Evolutionary conservation across 1,284 basidiomycete genomes (phyloP), one percentile per base, ranked within the genome.

Genomic region (Ustilago loliicola): DNA sequence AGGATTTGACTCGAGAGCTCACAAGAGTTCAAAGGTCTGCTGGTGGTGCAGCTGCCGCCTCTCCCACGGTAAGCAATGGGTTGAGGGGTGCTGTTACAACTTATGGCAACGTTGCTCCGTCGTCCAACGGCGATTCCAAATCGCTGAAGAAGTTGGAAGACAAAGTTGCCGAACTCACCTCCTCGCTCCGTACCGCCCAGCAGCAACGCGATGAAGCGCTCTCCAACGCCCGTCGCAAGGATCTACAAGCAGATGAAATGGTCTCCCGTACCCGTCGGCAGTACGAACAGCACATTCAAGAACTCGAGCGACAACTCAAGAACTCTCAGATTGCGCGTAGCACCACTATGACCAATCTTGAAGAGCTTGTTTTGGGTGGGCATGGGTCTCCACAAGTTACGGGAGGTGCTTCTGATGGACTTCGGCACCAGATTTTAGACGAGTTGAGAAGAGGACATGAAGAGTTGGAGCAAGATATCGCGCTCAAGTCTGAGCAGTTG

Each of bases 1-100:
- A 98, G 84, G 96, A 98, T 86, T 87, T 94, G 52, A 89, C 89
- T 32, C 89, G 93, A 36, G 91, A 93, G 85, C 91, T 91, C 27
- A 92, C 94, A 76, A 89, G 90, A n/a, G 50, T 81, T 9, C 72
- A 77, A 38, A 63, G 76, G 3, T 63, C 65, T 10, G 34, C 52
- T 23, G 68, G 72, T 17, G 66, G 54, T 3, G 59, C 25, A 4
- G 56, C 21, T 2, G 57, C 65, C 5, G 65, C 74, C 19, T 63
- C 65, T 19, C 48, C 71, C 23, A 70, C 58, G 8, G 38, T 65
- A n/a, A 53, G 66, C 47, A 75, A 67, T 23, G 72, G 72, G 1
- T 42, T 67, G n/a, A 65, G 66, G 8, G 64, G 66, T 8, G 61
- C 67, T 6, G 66, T 76, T 4, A 61, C 60, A 1, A 72, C 70